Percentiles rank a stretch among this genome's conserved stretches.
Conservation (phyloP, 129 eudicot species). For the Lonicera japonica region DNA sequence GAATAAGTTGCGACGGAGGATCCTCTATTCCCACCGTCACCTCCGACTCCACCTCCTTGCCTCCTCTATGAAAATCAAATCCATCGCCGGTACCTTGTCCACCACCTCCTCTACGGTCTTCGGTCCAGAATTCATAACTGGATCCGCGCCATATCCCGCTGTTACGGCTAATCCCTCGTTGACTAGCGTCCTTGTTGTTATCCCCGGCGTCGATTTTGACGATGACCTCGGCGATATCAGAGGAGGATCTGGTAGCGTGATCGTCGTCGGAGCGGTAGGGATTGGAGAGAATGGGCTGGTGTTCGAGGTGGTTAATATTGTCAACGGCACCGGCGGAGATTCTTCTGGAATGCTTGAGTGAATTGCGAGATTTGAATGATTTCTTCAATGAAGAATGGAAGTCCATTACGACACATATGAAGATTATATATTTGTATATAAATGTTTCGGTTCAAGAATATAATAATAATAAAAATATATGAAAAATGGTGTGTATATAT, state of each 20-base stretch:
- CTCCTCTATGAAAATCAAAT: no score
- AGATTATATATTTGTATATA: no score
- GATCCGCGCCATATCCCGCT: slow-evolving; percentile 7
- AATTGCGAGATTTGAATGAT: slow-evolving; percentile 18
- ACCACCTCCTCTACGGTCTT: slow-evolving; percentile 6
- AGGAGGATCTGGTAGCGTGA: slow-evolving; percentile 11
- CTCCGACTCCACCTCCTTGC: background rate
- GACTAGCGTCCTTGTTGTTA: background rate
- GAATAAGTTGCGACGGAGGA: slow-evolving; percentile 57
- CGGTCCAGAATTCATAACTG: slow-evolving; percentile 17
- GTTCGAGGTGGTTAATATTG: slow-evolving; percentile 12
- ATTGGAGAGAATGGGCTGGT: slow-evolving; percentile 28
- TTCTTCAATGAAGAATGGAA: slow-evolving; percentile 18
- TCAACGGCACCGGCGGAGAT: slow-evolving; percentile 3
- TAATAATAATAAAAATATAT: no score
- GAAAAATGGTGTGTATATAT: no score
- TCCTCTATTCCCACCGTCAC: slow-evolving; percentile 25
- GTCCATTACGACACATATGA: slow-evolving; percentile 21
- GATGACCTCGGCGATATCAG: slow-evolving; percentile 19
- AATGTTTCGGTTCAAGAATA: no score
- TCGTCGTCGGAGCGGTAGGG: background rate
- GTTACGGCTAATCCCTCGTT: background rate
- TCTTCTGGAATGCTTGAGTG: slow-evolving; percentile 10
- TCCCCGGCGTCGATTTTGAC: slow-evolving; percentile 27
- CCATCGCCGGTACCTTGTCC: background rate